Evolutionary conservation across 2,329 filamentous ascomycete genomes (phyloP).

Genomic region (Fusarium sp.): DNA sequence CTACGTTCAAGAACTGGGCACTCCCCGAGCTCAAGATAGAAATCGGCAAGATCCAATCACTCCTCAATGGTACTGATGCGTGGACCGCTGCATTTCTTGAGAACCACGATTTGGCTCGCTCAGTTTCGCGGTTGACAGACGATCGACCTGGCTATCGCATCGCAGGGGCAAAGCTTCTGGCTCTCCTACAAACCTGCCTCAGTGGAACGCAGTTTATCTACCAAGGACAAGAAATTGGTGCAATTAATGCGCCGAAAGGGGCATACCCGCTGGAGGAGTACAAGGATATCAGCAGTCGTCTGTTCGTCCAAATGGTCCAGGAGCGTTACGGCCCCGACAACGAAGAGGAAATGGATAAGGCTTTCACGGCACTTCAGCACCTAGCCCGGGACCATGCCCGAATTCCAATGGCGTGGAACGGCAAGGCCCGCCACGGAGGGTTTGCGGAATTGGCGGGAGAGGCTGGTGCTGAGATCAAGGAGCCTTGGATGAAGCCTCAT

Average conservation of each 20-base stretch:
- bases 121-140: conserved; percentile 69
- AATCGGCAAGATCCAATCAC: no score
- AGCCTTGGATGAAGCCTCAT: conserved; percentile 56
- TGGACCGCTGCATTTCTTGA: conserved; percentile 62
- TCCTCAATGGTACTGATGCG: no score
- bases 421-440: conserved; percentile 49
- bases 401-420: conserved; percentile 76
- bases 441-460: conserved; percentile 48
- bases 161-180: conserved; percentile 70
- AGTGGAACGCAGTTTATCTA: conserved; percentile 76
- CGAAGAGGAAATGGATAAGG: conserved; percentile 53
- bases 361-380: conserved; percentile 48
- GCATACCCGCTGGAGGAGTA: conserved; percentile 74
- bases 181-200: conserved; percentile 67
- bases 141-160: conserved; percentile 64
- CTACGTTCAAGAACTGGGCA: no score
- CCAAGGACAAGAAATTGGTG: conserved; percentile 77
- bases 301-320: conserved; percentile 45
- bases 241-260: conserved; percentile 70
- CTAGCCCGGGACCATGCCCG: conserved; percentile 72
- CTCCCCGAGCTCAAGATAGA: no score
- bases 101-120: conserved; percentile 75
- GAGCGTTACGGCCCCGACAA: no score
- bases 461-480: conserved; percentile 49
- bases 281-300: conserved; percentile 59